Percentiles rank a stretch among this genome's conserved stretches.
Conservation (phyloP, 192 early-diverging fungal genomes). For the Linnemannia schmuckeri region DNA sequence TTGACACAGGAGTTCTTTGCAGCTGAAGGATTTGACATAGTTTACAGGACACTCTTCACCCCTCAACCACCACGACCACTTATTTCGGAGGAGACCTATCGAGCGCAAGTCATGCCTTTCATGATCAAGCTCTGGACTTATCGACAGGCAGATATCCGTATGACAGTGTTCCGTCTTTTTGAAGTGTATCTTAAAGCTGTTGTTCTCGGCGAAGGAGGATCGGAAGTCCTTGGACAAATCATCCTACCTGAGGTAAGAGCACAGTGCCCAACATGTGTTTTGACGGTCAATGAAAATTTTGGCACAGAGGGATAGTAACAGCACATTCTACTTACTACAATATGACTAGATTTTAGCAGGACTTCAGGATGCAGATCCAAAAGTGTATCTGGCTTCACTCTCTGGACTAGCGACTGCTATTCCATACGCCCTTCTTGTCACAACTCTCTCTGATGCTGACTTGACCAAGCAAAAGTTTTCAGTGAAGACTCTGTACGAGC, state of each 20-base stretch:
- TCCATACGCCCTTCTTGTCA: slow-evolving; percentile 45
- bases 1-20: slow-evolving; percentile 56
- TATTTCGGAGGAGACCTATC: slow-evolving; percentile 37
- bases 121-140: slow-evolving; percentile 55
- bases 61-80: slow-evolving; percentile 46
- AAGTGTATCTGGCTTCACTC: slow-evolving; percentile 45
- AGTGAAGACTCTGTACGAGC: slow-evolving; percentile 47
- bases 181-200: slow-evolving; percentile 54
- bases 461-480: slow-evolving; percentile 47
- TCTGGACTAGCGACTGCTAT: slow-evolving; percentile 49
- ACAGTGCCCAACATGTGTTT: neutral
- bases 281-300: neutral
- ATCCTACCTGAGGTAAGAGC: slow-evolving; percentile 47
- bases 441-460: slow-evolving; percentile 43
- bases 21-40: slow-evolving; percentile 49
- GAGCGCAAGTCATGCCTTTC: slow-evolving; percentile 40
- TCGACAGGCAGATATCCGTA: slow-evolving; percentile 50
- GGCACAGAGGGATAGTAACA: neutral
- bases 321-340: neutral
- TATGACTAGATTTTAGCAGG: slow-evolving; percentile 40
- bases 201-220: slow-evolving; percentile 52
- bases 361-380: slow-evolving; percentile 53
- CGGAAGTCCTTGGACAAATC: slow-evolving; percentile 46
- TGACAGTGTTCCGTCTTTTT: slow-evolving; percentile 51
- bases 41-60: slow-evolving; percentile 47